Percentiles rank a stretch among this genome's conserved stretches.
Evolutionary conservation across 768 basidiomycete genomes (phyloP).

Genomic region (Tricholoma saponaceum): DNA sequence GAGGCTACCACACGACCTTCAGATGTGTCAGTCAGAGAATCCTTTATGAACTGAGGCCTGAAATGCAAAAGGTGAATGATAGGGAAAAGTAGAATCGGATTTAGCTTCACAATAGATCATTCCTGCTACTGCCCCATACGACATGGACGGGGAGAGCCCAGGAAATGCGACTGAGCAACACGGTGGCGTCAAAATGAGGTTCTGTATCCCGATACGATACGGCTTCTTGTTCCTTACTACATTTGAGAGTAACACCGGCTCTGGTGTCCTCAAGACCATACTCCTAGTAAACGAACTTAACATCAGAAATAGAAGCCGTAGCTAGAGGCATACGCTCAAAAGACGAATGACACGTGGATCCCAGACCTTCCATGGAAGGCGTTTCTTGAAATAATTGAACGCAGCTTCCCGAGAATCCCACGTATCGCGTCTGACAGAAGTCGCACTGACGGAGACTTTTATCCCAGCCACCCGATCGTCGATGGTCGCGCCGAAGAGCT

Average conservation of each 20-base stretch:
- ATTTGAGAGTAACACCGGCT: slow-evolving; percentile 34
- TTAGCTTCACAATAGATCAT: slow-evolving; percentile 36
- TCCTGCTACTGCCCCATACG: slow-evolving; percentile 41
- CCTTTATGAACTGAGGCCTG: slow-evolving; percentile 41
- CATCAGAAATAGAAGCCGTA: background rate
- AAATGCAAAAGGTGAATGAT: background rate
- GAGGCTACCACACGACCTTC: slow-evolving; percentile 40
- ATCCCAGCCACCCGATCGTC: slow-evolving; percentile 8
- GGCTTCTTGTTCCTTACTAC: slow-evolving; percentile 41
- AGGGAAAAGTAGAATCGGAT: background rate
- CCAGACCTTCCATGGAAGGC: slow-evolving; percentile 44
- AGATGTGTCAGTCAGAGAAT: slow-evolving; percentile 35
- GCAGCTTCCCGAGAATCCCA: slow-evolving; percentile 42
- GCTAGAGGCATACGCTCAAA: slow-evolving; percentile 25
- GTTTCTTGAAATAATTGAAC: slow-evolving; percentile 35
- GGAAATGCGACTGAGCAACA: slow-evolving; percentile 30
- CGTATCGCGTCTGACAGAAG: slow-evolving; percentile 30
- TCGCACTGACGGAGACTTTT: slow-evolving; percentile 28
- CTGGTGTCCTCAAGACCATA: slow-evolving; percentile 29
- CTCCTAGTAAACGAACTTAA: slow-evolving; percentile 20
- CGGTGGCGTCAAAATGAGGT: slow-evolving; percentile 38
- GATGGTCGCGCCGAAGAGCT: slow-evolving; percentile 4
- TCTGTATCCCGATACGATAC: slow-evolving; percentile 40
- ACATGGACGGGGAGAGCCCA: slow-evolving; percentile 37
- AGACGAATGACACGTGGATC: slow-evolving; percentile 35